phyloP scores from a whole-genome alignment of 2,329 filamentous ascomycete genomes.

The Botryotinia calthae region DNA sequence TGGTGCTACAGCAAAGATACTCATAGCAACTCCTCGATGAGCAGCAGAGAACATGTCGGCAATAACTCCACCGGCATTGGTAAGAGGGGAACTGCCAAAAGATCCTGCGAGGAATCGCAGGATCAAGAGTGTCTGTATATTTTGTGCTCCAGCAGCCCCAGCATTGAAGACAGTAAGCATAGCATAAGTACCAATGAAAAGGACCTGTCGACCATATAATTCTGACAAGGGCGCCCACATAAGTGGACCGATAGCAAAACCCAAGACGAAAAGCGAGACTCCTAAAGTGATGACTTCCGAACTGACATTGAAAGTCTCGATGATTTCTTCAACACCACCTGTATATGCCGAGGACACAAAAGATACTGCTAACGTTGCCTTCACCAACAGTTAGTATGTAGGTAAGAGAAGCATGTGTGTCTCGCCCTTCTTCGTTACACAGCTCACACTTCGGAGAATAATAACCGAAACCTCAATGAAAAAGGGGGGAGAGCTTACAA shows the following conservation, averaged over 20 bases:
- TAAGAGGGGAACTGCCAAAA: conserved; percentile 61
- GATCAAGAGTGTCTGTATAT: conserved; percentile 60
- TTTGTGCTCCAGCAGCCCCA: conserved; percentile 55
- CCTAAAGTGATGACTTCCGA: conserved; percentile 43
- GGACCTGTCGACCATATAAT: conserved; percentile 57
- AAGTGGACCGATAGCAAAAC: conserved; percentile 45
- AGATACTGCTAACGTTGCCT: conserved; percentile 45
- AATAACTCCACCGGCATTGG: conserved; percentile 60
- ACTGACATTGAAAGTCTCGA: conserved; percentile 38
- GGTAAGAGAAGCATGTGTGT: conserved; percentile 39
- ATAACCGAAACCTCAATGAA: neutral
- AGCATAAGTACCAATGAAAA: conserved; percentile 57
- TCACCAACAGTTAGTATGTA: conserved; percentile 45
- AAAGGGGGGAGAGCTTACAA: conserved; percentile 41
- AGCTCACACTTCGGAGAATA: neutral
- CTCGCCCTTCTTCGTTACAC: neutral
- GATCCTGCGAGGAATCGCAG: conserved; percentile 64
- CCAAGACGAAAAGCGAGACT: conserved; percentile 46
- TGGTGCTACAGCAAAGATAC: conserved; percentile 62
- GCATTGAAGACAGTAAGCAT: conserved; percentile 62
- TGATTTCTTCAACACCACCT: conserved; percentile 41
- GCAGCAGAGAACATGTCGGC: conserved; percentile 56
- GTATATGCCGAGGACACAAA: conserved; percentile 44
- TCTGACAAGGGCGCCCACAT: conserved; percentile 45
- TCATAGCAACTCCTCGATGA: conserved; percentile 55